These are phyloP conservation scores for Mycena pura DNA, from an alignment of 768 basidiomycete genomes.

Conservation along the genomic window DNA sequence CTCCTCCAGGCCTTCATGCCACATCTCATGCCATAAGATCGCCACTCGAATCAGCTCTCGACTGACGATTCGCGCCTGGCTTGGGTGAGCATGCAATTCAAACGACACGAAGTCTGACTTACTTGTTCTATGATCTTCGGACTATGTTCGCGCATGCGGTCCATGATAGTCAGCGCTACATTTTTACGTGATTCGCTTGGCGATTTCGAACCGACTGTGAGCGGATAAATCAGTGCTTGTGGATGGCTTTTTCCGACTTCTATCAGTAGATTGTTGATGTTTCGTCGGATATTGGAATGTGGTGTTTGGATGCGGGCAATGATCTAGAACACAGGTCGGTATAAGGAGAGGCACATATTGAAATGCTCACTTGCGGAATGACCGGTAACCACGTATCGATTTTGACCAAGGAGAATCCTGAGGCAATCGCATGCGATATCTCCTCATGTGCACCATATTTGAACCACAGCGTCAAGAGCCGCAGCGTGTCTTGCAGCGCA, in stretches of 20 bases:
- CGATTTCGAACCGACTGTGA: conserved; percentile 97
- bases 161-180: conserved; percentile 90
- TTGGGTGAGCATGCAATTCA: not conserved
- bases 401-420: conserved; percentile 87
- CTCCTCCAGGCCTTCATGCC: conserved; percentile 98
- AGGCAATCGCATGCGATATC: conserved; percentile 89
- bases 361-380: conserved; percentile 82
- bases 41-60: conserved; percentile 97
- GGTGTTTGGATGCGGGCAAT: conserved; percentile 99
- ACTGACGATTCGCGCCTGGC: conserved; percentile 85
- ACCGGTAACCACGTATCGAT: conserved; percentile 99
- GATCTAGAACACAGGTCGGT: conserved; percentile 59
- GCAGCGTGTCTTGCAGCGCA: conserved; percentile 92
- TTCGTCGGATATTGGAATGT: conserved; percentile 82
- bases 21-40: conserved; percentile 98
- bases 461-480: conserved; percentile 96
- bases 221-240: conserved; percentile 93
- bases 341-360: not conserved
- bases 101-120: conserved; percentile 5
- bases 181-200: conserved; percentile 85
- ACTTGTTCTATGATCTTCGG: conserved; percentile 87
- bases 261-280: conserved; percentile 88
- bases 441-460: conserved; percentile 92
- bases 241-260: conserved; percentile 97
- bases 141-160: conserved; percentile 93